Evolutionary conservation across 2,329 filamentous ascomycete species (phyloP).

Genomic region (Beauveria scarabaeidicola): DNA sequence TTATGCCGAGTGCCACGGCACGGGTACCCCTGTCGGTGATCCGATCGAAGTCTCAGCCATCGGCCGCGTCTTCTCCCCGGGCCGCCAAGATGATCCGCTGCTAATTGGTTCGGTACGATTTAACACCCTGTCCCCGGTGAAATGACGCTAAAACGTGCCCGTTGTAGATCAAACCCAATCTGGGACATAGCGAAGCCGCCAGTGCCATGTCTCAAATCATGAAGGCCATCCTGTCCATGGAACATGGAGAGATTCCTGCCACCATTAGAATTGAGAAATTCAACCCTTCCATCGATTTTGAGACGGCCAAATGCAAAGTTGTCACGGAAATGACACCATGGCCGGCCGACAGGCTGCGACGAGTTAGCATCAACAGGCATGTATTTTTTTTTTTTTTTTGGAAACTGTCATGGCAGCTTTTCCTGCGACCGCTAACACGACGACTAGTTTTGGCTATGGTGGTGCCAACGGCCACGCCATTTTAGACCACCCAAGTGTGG

Average conservation of each 20-base stretch:
- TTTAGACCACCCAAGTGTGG: not conserved
- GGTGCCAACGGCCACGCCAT: not conserved
- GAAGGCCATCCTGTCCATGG: slow-evolving; percentile 17
- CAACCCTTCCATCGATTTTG: slow-evolving; percentile 16
- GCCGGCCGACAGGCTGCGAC: not conserved
- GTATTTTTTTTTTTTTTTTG: no score
- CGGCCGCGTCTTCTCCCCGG: slow-evolving; percentile 11
- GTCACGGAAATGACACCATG: slow-evolving; percentile 15
- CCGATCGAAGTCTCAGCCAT: slow-evolving; percentile 20
- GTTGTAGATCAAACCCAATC: slow-evolving; percentile 20
- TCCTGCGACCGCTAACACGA: not conserved
- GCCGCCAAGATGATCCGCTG: not conserved
- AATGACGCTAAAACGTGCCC: slow-evolving; percentile 13
- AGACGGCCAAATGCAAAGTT: slow-evolving; percentile 17
- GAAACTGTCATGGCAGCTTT: not conserved
- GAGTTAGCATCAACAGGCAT: slow-evolving; percentile 7
- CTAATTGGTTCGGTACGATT: not conserved
- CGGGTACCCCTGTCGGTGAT: slow-evolving; percentile 24
- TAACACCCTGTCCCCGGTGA: not conserved
- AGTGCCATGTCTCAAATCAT: slow-evolving; percentile 19
- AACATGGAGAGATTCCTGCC: slow-evolving; percentile 7
- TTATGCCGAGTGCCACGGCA: slow-evolving; percentile 34
- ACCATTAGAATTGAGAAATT: not conserved
- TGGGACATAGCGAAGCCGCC: slow-evolving; percentile 22
- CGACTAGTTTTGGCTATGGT: not conserved